These are phyloP conservation scores for Cryptococcus deneoformans DNA, from an alignment of 1,284 basidiomycete species.

Conservation along the genomic window DNA sequence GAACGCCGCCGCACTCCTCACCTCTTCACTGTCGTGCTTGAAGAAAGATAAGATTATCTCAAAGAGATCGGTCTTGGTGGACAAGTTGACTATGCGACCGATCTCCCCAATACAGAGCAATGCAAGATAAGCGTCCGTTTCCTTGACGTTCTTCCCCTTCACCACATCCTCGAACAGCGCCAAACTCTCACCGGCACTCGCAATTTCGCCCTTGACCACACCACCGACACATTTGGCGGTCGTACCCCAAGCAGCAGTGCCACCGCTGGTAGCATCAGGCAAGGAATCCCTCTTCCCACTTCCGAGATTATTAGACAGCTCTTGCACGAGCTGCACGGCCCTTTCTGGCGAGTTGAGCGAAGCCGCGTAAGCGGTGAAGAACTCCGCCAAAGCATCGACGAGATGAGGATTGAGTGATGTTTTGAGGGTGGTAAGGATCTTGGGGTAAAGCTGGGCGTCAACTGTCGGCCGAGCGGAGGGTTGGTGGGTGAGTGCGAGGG, in stretches of 20 bases:
- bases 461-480: slow-evolving; percentile 70
- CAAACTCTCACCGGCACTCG: slow-evolving; percentile 72
- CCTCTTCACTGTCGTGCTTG: slow-evolving; percentile 72
- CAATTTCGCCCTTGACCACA: slow-evolving; percentile 68
- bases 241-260: slow-evolving; percentile 55
- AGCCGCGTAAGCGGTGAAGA: slow-evolving; percentile 72
- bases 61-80: slow-evolving; percentile 71
- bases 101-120: slow-evolving; percentile 85
- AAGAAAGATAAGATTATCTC: slow-evolving; percentile 70
- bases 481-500: slow-evolving; percentile 66
- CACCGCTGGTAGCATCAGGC: slow-evolving; percentile 43
- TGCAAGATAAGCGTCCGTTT: slow-evolving; percentile 66
- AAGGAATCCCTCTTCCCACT: slow-evolving; percentile 20
- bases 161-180: slow-evolving; percentile 74
- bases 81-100: slow-evolving; percentile 84
- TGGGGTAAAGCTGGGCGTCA: slow-evolving; percentile 64
- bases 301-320: slow-evolving; percentile 54
- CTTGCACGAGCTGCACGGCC: slow-evolving; percentile 70
- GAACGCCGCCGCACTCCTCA: slow-evolving; percentile 84
- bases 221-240: slow-evolving; percentile 80
- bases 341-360: slow-evolving; percentile 66
- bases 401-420: slow-evolving; percentile 66
- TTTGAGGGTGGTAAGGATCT: slow-evolving; percentile 63
- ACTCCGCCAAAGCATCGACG: slow-evolving; percentile 74
- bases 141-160: slow-evolving; percentile 57